Conservation (phyloP, 176 grass and related monocot genomes). For the Phoenix dactylifera region DNA sequence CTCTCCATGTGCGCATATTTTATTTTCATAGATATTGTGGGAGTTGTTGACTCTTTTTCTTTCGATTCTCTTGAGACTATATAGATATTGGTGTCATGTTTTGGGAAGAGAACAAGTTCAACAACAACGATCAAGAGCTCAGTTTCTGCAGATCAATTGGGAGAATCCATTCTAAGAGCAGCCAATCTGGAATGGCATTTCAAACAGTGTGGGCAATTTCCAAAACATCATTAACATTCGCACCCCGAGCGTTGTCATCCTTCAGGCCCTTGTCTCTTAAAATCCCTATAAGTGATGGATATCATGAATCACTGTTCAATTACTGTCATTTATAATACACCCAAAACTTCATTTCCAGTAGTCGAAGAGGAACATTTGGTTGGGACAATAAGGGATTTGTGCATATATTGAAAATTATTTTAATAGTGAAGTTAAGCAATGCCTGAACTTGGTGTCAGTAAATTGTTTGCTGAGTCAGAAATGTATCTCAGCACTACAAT, state of each 20-base stretch:
- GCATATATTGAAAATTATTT: background rate
- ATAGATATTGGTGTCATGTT: constrained; percentile 23
- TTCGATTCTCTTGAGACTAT: background rate
- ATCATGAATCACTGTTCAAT: constrained; percentile 40
- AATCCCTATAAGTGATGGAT: constrained; percentile 42
- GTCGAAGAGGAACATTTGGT: constrained; percentile 13
- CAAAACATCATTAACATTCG: constrained; percentile 21
- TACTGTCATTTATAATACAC: constrained; percentile 13
- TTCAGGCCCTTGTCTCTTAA: constrained; percentile 72
- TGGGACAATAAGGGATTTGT: background rate
- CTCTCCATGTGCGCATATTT: background rate
- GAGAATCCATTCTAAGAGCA: constrained; percentile 19
- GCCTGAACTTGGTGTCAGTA: constrained; percentile 14
- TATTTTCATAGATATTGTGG: background rate
- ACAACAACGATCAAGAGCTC: constrained; percentile 7
- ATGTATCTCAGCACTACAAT: constrained; percentile 4
- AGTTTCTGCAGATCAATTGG: constrained; percentile 18
- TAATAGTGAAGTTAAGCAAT: constrained; percentile 16
- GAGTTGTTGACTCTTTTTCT: too few relatives aligned
- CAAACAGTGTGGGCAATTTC: constrained; percentile 27
- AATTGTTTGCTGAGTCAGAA: constrained; percentile 5
- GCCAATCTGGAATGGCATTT: constrained; percentile 50
- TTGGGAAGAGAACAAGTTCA: constrained; percentile 2
- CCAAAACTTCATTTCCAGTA: constrained; percentile 17
- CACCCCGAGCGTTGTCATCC: constrained; percentile 36